A percentile compares a stretch with the other conserved stretches of the same genome.
phyloP scores from a whole-genome alignment of 2,329 filamentous ascomycete species.

The Diaporthe sp. region DNA sequence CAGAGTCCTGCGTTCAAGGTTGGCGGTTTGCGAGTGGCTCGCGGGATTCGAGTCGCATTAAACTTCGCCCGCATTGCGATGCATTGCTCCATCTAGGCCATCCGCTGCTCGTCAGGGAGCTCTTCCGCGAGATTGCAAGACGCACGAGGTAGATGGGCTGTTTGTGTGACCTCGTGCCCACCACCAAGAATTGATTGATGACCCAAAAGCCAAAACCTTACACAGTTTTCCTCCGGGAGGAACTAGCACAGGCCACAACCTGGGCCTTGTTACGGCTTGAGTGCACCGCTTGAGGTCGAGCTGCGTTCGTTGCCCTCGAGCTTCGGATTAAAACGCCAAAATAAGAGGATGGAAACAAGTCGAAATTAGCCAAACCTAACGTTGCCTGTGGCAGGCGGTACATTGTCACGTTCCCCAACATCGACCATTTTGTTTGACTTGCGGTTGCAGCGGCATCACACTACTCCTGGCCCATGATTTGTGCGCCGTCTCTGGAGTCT shows the following conservation, averaged over 20 bases:
- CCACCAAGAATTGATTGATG: not conserved
- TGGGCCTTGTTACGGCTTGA: conserved; percentile 20
- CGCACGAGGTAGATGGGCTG: conserved; percentile 21
- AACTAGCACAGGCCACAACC: conserved; percentile 14
- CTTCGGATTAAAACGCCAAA: conserved; percentile 10
- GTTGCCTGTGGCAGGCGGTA: conserved; percentile 5
- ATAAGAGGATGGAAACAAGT: conserved; percentile 8
- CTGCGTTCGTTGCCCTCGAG: not conserved
- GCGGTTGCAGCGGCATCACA: conserved; percentile 29
- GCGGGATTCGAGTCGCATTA: conserved; percentile 32
- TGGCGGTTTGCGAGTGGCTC: conserved; percentile 33
- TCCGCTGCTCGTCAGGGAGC: conserved; percentile 12
- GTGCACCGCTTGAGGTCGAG: not conserved
- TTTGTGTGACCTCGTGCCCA: conserved; percentile 24
- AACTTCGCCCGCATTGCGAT: conserved; percentile 14
- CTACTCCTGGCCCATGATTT: conserved; percentile 16
- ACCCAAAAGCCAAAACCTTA: conserved; percentile 11
- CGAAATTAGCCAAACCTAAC: conserved; percentile 23
- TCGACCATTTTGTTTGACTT: conserved; percentile 29
- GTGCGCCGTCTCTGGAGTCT: not conserved
- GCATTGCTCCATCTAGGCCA: conserved; percentile 26
- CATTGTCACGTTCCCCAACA: conserved; percentile 27
- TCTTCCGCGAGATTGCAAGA: conserved; percentile 32
- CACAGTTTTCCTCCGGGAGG: not conserved
- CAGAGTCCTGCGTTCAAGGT: conserved; percentile 30